Conservation (phyloP, 2,329 filamentous ascomycete genomes). For the Cercospora zeina region DNA sequence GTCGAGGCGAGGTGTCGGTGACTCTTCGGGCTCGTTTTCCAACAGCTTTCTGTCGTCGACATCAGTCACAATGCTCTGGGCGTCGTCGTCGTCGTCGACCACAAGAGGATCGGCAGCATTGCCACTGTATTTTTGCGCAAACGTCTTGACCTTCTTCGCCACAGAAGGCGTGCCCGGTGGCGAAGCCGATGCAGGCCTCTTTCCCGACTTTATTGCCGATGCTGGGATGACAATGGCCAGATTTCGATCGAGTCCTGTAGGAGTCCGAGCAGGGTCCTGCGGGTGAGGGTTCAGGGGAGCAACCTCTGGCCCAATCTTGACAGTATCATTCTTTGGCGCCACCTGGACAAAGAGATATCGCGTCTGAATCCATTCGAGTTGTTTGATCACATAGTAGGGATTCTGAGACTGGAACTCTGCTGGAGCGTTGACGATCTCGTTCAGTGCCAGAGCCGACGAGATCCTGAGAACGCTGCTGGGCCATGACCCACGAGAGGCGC, state of each 20-base stretch:
- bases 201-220: slow-evolving; percentile 52
- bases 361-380: slow-evolving; percentile 86
- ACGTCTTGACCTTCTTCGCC: slow-evolving; percentile 32
- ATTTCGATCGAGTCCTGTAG: slow-evolving; percentile 42
- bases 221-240: slow-evolving; percentile 54
- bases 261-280: slow-evolving; percentile 48
- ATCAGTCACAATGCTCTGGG: slow-evolving; percentile 52
- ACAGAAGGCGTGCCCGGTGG: slow-evolving; percentile 15
- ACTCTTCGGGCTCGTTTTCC: slow-evolving; percentile 30
- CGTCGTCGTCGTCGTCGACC: slow-evolving; percentile 44
- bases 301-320: slow-evolving; percentile 28
- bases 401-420: slow-evolving; percentile 55
- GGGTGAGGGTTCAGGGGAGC: slow-evolving; percentile 33
- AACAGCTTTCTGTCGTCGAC: slow-evolving; percentile 52
- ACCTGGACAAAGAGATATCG: slow-evolving; percentile 72
- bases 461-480: slow-evolving; percentile 65
- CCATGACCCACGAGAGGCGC: slow-evolving; percentile 53
- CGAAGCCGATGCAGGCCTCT: slow-evolving; percentile 29
- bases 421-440: slow-evolving; percentile 80
- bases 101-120: slow-evolving; percentile 42
- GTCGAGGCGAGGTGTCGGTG: not conserved
- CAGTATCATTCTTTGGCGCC: slow-evolving; percentile 22
- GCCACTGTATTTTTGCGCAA: slow-evolving; percentile 13
- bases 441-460: slow-evolving; percentile 64
- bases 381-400: slow-evolving; percentile 70